Evolutionary conservation across 2,329 filamentous ascomycete genomes (phyloP), one percentile per base, ranked within the genome.

Genomic region (Thermochaetoides dissita): DNA sequence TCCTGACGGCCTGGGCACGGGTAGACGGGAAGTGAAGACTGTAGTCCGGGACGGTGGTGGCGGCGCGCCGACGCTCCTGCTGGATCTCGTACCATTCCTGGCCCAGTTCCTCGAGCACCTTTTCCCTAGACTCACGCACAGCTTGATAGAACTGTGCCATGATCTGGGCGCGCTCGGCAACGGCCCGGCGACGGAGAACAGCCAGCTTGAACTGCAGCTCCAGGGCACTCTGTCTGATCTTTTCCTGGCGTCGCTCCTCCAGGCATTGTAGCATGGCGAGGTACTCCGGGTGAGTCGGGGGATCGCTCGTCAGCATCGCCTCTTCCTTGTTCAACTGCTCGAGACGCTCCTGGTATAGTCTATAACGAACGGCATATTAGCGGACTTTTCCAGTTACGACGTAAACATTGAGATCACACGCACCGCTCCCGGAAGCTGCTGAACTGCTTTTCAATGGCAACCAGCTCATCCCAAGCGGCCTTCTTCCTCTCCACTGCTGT

Each of bases 71-170:
- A 44, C 91, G 78, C 56, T 94, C 86, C 51, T 84, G 80, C 59
- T 96, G 89, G 44, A 96, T 84, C 52, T 89, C 81, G 61, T 94
- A 94, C 72, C 89, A 94, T 51, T 91, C 80, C 59, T 86, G 79
- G 55, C 91, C 89, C 45, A 94, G 76, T 45, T 80, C 71, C 48
- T 88, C 82, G 30, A 96, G 69, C 37, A 83, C 75, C 42, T 73
- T 72, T 59, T 96, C 89, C 46, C 91, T 78, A 50, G 83, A 74
- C 56, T 94, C 84, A 42, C 91, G 79, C 31, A 88, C 74, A 38
- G 78, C 76, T 60, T 98, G 91, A 60, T 87, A 88, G 60, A 84
- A 96, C 55, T 95, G 88, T 46, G 83, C 82, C 63, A 93, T 84
- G 42, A 89, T 76, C 58, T 95, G 87, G 41, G 85, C 78, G 48